Conservation (phyloP, 768 basidiomycete genomes). For the Trametes maxima region DNA sequence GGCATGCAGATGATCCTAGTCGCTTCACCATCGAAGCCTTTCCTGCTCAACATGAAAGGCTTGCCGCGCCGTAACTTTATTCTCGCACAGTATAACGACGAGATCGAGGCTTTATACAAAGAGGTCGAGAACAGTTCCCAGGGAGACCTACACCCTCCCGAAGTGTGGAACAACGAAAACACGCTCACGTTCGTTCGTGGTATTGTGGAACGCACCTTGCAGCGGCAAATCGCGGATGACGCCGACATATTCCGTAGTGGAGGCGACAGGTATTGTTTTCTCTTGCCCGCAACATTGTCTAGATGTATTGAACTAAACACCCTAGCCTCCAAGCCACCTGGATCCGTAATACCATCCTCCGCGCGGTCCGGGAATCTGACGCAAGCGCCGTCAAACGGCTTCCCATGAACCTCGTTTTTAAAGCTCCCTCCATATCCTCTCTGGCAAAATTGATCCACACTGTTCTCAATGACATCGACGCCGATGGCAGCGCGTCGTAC, state of each 20-base stretch:
- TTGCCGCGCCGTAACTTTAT: slow-evolving; percentile 32
- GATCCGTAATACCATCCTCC: slow-evolving; percentile 37
- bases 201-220: slow-evolving; percentile 39
- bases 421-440: slow-evolving; percentile 42
- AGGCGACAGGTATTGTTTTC: slow-evolving; percentile 39
- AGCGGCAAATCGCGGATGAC: slow-evolving; percentile 31
- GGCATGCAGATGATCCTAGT: slow-evolving; percentile 37
- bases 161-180: slow-evolving; percentile 28
- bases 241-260: slow-evolving; percentile 44
- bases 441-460: slow-evolving; percentile 23
- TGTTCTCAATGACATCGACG: neutral
- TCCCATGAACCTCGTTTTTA: slow-evolving; percentile 38
- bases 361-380: slow-evolving; percentile 31
- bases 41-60: slow-evolving; percentile 37
- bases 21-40: slow-evolving; percentile 33
- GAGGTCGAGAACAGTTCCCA: slow-evolving; percentile 37
- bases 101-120: slow-evolving; percentile 44
- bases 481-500: slow-evolving; percentile 10
- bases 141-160: slow-evolving; percentile 33
- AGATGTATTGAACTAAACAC: neutral
- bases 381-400: slow-evolving; percentile 26
- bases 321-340: slow-evolving; percentile 37
- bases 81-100: slow-evolving; percentile 38
- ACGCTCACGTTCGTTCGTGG: slow-evolving; percentile 36
- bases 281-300: neutral